Evolutionary conservation across 2,329 filamentous ascomycete genomes (phyloP).

Genomic region (Rasamsonia emersonii): DNA sequence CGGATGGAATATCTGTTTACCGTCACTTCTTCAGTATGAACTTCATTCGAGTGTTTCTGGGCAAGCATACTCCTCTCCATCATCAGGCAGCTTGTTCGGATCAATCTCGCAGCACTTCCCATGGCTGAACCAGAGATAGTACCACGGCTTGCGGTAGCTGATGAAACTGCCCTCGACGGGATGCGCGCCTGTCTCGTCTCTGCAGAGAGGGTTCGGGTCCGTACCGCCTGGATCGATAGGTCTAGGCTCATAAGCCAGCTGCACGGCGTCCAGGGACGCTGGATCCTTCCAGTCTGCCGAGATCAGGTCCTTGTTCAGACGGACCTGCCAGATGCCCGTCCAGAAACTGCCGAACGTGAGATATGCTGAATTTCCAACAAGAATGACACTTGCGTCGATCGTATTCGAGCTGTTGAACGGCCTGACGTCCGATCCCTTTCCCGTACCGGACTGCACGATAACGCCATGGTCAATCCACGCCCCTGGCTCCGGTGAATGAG

Average conservation of each 20-base stretch:
- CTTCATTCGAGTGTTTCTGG: neutral
- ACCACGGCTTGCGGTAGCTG: slow-evolving; percentile 20
- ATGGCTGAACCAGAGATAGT: slow-evolving; percentile 29
- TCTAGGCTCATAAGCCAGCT: slow-evolving; percentile 21
- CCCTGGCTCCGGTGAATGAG: slow-evolving; percentile 14
- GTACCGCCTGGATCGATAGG: slow-evolving; percentile 12
- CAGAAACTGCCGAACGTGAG: slow-evolving; percentile 29
- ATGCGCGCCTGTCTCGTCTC: slow-evolving; percentile 21
- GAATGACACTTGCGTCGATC: slow-evolving; percentile 25
- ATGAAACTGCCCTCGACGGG: slow-evolving; percentile 25
- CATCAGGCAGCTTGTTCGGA: slow-evolving; percentile 32
- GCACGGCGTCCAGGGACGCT: slow-evolving; percentile 15
- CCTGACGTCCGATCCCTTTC: slow-evolving; percentile 15
- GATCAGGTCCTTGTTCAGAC: slow-evolving; percentile 21
- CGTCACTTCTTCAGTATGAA: slow-evolving; percentile 1
- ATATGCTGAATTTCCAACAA: slow-evolving; percentile 21
- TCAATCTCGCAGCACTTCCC: slow-evolving; percentile 24
- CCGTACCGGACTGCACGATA: slow-evolving; percentile 22
- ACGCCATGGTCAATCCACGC: slow-evolving; percentile 29
- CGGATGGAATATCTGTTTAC: slow-evolving; percentile 50
- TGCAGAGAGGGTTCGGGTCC: slow-evolving; percentile 18
- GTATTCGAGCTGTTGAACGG: slow-evolving; percentile 29
- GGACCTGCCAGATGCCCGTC: slow-evolving; percentile 28
- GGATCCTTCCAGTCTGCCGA: slow-evolving; percentile 10
- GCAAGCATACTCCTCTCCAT: slow-evolving; percentile 37